Evolutionary conservation across 164 flowering plant species (phyloP).

Genomic region (Tetracentron sinense): DNA sequence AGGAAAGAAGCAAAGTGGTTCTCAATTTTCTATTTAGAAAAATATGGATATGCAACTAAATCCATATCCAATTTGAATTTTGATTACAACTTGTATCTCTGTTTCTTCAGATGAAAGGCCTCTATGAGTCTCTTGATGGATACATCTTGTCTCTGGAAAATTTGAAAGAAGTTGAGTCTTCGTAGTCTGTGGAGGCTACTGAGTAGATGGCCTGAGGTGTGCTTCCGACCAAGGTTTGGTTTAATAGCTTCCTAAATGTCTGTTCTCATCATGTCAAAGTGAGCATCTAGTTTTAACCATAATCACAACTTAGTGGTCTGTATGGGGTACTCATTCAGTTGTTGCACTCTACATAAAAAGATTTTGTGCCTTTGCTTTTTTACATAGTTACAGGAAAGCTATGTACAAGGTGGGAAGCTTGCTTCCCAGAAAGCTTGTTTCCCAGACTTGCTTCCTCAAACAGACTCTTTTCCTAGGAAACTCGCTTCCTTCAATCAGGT

Average conservation of each 20-base stretch:
- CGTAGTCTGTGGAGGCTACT: conserved; percentile 32
- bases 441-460: too few relatives aligned
- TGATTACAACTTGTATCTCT: neutral
- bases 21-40: too few relatives aligned
- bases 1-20: too few relatives aligned
- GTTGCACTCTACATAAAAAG: neutral
- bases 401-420: neutral
- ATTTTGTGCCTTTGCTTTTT: neutral
- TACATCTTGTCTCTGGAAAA: conserved; percentile 41
- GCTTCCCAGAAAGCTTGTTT: too few relatives aligned
- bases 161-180: conserved; percentile 31
- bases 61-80: neutral
- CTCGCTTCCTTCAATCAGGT: too few relatives aligned
- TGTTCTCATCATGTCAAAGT: too few relatives aligned
- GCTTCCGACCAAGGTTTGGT: neutral
- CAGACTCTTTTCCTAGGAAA: too few relatives aligned
- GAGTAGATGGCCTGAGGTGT: conserved; percentile 17
- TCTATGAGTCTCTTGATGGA: conserved; percentile 44
- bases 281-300: neutral
- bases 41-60: neutral
- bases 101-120: conserved; percentile 41
- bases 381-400: neutral
- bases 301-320: neutral
- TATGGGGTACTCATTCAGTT: neutral
- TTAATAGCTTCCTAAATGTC: neutral